These are phyloP conservation scores for Candida bentonensis DNA, from an alignment of 805 yeast genomes.

Conservation along the genomic window DNA sequence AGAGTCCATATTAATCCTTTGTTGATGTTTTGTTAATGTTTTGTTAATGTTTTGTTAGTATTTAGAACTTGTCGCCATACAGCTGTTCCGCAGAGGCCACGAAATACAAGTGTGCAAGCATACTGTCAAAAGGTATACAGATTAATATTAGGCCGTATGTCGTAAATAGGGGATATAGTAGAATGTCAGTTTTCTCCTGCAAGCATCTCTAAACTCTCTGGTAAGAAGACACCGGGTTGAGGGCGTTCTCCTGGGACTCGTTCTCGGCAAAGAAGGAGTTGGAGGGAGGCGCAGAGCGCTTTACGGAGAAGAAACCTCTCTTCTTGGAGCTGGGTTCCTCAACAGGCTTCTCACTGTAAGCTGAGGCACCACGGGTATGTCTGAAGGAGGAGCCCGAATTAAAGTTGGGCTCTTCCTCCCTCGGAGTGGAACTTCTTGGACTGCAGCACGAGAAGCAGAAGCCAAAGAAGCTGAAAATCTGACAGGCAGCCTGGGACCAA, in stretches of 20 bases:
- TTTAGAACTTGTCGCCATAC: too few species aligned
- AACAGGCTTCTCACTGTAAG: not conserved
- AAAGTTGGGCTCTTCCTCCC: not conserved
- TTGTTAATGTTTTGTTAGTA: too few species aligned
- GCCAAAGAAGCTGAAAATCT: constrained; percentile 17
- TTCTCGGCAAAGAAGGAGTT: constrained; percentile 1
- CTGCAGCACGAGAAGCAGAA: constrained; percentile 15
- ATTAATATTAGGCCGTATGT: not conserved
- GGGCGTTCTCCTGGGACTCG: constrained; percentile 3
- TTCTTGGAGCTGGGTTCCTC: not conserved
- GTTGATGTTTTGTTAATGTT: too few species aligned
- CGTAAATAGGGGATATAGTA: not conserved
- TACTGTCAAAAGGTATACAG: constrained; percentile 1
- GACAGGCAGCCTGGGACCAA: constrained; percentile 39
- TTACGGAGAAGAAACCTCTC: constrained; percentile 6
- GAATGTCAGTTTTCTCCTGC: not conserved
- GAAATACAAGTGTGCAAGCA: too few species aligned
- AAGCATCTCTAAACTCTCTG: too few species aligned
- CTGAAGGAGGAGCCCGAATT: constrained; percentile 3
- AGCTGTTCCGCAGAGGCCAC: too few species aligned
- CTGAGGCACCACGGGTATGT: not conserved
- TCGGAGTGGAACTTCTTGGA: not conserved
- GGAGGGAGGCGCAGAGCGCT: constrained; percentile 1
- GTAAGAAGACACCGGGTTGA: constrained; percentile 4
- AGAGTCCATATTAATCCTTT: too few species aligned